These are phyloP conservation scores for Sicyos baderoa DNA, from an alignment of 306 rosid genomes.

Conservation along the genomic window DNA sequence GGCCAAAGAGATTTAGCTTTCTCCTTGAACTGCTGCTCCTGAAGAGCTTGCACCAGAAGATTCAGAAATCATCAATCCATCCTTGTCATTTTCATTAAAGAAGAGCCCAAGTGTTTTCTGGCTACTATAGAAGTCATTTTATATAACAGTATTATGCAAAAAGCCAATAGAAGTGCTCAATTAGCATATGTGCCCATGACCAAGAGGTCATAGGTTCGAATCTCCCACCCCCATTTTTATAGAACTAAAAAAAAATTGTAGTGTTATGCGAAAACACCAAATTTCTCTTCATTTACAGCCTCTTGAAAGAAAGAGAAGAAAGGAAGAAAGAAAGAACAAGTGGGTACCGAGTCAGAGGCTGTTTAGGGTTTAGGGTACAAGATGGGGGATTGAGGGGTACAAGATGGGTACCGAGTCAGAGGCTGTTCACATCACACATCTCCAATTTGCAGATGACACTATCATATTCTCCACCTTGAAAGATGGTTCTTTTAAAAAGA, in stretches of 20 bases:
- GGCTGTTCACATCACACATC: no score
- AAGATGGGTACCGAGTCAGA: no score
- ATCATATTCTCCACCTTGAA: no score
- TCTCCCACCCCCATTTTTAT: no score
- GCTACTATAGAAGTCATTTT: not conserved
- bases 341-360: no score
- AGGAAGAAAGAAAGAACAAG: not conserved
- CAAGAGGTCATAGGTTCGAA: no score
- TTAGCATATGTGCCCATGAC: no score
- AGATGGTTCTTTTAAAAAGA: no score
- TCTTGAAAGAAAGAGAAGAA: not conserved
- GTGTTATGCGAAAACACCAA: not conserved
- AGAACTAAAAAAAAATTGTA: not conserved
- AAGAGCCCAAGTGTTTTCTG: not conserved
- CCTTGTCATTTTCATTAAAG: not conserved
- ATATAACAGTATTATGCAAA: not conserved
- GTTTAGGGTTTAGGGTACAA: no score
- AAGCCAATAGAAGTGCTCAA: no score
- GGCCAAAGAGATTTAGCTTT: slow-evolving; percentile 10
- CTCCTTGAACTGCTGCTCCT: slow-evolving; percentile 8
- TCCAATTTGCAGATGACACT: no score
- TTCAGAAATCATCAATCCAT: slow-evolving; percentile 6
- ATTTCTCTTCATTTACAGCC: slow-evolving; percentile 1
- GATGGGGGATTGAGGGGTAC: no score
- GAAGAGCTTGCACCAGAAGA: slow-evolving; percentile 5